These are phyloP conservation scores for Candida peoriensis DNA, from an alignment of 805 yeast genomes.

Conservation along the genomic window DNA sequence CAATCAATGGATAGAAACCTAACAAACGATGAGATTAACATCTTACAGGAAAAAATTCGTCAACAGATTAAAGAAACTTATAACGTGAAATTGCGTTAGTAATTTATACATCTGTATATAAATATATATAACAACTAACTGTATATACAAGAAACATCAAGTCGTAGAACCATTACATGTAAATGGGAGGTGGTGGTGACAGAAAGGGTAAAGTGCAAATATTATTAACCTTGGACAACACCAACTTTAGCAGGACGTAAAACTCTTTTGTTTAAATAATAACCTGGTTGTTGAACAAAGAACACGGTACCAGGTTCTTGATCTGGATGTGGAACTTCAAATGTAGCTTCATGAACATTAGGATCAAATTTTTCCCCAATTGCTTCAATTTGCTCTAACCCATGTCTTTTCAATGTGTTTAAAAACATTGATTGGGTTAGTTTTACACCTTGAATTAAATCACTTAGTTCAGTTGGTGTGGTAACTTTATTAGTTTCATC, in stretches of 20 bases:
- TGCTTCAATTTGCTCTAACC: constrained; percentile 45
- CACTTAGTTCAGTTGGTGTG: constrained; percentile 35
- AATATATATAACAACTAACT: not conserved
- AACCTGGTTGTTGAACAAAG: constrained; percentile 50
- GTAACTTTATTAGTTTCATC: constrained; percentile 19
- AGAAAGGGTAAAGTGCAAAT: not conserved
- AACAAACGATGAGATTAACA: constrained; percentile 80
- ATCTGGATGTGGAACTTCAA: constrained; percentile 49
- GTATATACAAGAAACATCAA: constrained; percentile 10
- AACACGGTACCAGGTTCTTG: constrained; percentile 50
- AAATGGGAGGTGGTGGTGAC: no score
- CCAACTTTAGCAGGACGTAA: constrained; percentile 57
- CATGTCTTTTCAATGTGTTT: constrained; percentile 45
- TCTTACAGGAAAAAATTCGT: constrained; percentile 62
- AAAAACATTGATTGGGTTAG: constrained; percentile 45
- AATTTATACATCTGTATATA: not conserved
- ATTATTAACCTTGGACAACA: constrained; percentile 38
- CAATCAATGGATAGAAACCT: constrained; percentile 94
- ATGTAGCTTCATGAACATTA: constrained; percentile 49
- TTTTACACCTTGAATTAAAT: constrained; percentile 46
- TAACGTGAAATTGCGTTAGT: constrained; percentile 53
- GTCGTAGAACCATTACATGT: not conserved
- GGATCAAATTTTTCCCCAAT: constrained; percentile 46
- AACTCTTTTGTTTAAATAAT: constrained; percentile 45
- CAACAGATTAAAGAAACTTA: constrained; percentile 45